phyloP scores from a whole-genome alignment of 352 stramenopile genomes.

The Pythium guiyangense region DNA sequence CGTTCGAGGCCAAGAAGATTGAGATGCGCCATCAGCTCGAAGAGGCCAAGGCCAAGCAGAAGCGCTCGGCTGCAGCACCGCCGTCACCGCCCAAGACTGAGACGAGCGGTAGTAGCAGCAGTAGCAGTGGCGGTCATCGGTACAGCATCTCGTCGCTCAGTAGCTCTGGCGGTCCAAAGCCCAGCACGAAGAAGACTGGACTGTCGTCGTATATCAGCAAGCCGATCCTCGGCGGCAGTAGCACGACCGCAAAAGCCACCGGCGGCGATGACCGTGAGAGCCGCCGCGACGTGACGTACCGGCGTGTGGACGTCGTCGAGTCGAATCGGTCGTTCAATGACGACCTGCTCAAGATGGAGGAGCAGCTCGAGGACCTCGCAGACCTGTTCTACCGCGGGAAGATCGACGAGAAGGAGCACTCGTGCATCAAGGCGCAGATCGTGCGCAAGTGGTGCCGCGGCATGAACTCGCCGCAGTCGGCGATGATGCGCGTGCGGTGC shows the following conservation, averaged over 20 bases:
- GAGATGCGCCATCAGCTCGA: conserved; percentile 82
- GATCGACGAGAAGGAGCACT: conserved; percentile 83
- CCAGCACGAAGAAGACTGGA: conserved; percentile 15
- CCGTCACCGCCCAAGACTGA: conserved; percentile 56
- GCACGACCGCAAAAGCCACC: conserved; percentile 6
- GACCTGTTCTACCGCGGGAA: conserved; percentile 71
- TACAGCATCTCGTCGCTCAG: conserved; percentile 37
- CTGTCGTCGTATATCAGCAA: conserved; percentile 71
- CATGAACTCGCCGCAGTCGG: conserved; percentile 73
- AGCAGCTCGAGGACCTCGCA: conserved; percentile 66
- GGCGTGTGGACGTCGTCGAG: conserved; percentile 66
- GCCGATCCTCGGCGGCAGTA: conserved; percentile 29
- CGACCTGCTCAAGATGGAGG: conserved; percentile 76
- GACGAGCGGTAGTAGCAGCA: conserved; percentile 2
- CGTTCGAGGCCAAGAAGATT: conserved; percentile 82
- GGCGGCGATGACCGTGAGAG: conserved; percentile 29
- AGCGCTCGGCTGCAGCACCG: conserved; percentile 31
- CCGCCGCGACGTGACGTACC: conserved; percentile 50
- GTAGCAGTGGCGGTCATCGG: conserved; percentile 8
- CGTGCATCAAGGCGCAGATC: conserved; percentile 80
- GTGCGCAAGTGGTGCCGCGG: conserved; percentile 79
- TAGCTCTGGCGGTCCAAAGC: conserved; percentile 22
- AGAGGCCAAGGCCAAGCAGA: conserved; percentile 52
- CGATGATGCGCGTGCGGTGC: conserved; percentile 62
- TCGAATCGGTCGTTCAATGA: conserved; percentile 60